phyloP scores from a whole-genome alignment of 306 rosid genomes.

The Cucurbita argyrosperma region DNA sequence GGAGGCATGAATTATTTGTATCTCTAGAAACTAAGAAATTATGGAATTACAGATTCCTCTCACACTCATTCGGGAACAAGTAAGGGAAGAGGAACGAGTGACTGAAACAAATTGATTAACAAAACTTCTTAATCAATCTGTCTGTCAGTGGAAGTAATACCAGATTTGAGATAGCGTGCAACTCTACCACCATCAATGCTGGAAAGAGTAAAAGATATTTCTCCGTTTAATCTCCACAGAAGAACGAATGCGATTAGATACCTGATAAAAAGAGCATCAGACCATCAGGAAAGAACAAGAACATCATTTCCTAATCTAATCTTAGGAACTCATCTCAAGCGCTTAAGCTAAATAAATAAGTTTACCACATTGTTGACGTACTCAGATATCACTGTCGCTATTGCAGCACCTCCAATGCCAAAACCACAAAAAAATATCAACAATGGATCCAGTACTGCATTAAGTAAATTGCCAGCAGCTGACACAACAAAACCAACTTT shows the following conservation, averaged over 20 bases:
- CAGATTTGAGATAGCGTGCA: slow-evolving; percentile 66
- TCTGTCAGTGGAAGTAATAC: slow-evolving; percentile 17
- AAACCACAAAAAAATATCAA: slow-evolving; percentile 49
- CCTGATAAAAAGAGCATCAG: slow-evolving; percentile 32
- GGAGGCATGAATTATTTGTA: background rate
- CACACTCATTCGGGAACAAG: background rate
- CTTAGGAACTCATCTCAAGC: slow-evolving; percentile 15
- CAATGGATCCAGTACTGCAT: slow-evolving; percentile 56
- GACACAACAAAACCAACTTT: slow-evolving; percentile 15
- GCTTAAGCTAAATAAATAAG: slow-evolving; percentile 26
- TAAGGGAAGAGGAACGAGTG: background rate
- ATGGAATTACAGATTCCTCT: background rate
- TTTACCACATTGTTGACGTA: slow-evolving; percentile 84
- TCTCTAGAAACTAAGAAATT: background rate
- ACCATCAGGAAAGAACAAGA: slow-evolving; percentile 13
- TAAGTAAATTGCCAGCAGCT: slow-evolving; percentile 72
- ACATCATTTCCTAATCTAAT: slow-evolving; percentile 5
- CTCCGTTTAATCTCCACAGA: slow-evolving; percentile 56
- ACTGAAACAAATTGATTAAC: background rate
- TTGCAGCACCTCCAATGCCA: slow-evolving; percentile 81
- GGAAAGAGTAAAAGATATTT: slow-evolving; percentile 41
- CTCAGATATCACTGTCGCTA: slow-evolving; percentile 85
- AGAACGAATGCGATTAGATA: slow-evolving; percentile 71
- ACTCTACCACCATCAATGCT: slow-evolving; percentile 53
- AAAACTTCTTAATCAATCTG: background rate